Percentiles rank a stretch among this genome's conserved stretches.
These are phyloP conservation scores for Claviceps pazoutovae DNA, from an alignment of 2,329 filamentous ascomycete genomes.

Conservation along the genomic window DNA sequence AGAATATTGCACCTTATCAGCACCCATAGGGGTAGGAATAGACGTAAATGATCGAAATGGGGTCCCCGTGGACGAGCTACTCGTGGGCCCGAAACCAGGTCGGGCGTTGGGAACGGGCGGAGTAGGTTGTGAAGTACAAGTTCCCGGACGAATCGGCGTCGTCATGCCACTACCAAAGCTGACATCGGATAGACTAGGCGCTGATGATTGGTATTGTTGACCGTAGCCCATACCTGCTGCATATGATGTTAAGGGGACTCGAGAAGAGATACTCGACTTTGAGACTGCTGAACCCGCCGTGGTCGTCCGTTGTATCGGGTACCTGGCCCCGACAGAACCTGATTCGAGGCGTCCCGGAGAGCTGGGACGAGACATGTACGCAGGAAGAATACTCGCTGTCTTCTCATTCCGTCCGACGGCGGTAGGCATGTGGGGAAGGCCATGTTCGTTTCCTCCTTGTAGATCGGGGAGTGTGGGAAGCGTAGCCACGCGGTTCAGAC, in stretches of 20 bases:
- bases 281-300: constrained; percentile 46
- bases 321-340: constrained; percentile 37
- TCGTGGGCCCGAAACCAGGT: constrained; percentile 8
- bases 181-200: constrained; percentile 19
- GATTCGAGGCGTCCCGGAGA: constrained; percentile 41
- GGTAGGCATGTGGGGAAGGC: constrained; percentile 43
- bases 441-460: constrained; percentile 22
- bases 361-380: constrained; percentile 45
- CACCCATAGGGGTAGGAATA: constrained; percentile 17
- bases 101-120: constrained; percentile 12
- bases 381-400: constrained; percentile 44
- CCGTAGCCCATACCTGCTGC: constrained; percentile 47
- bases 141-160: constrained; percentile 21
- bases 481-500: constrained; percentile 46
- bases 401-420: constrained; percentile 45
- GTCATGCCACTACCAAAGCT: constrained; percentile 9
- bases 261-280: constrained; percentile 46
- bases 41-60: constrained; percentile 14
- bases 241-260: constrained; percentile 45
- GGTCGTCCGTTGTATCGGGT: constrained; percentile 30
- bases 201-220: constrained; percentile 21
- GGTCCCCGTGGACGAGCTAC: constrained; percentile 7
- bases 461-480: constrained; percentile 44
- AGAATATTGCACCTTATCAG: constrained; percentile 18
- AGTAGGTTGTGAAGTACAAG: constrained; percentile 22